These are phyloP conservation scores for Flaveria trinervia DNA, from an alignment of 129 eudicot species.

Conservation along the genomic window DNA sequence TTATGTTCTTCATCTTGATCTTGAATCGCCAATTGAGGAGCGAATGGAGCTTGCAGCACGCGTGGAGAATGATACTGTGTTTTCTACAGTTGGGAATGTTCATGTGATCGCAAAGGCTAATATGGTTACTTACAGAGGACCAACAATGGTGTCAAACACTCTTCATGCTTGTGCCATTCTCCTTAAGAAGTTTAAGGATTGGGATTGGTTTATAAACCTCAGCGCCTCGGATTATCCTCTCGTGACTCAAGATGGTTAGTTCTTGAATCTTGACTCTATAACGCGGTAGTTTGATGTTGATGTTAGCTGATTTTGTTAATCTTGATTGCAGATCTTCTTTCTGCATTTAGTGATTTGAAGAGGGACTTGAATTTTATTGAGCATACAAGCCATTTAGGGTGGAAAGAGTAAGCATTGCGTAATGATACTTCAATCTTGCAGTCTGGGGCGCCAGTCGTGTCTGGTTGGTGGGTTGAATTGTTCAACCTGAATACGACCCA, in stretches of 20 bases:
- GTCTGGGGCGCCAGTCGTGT: no score
- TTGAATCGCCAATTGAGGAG: constrained; percentile 71
- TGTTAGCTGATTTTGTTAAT: constrained; percentile 17
- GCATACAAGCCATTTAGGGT: constrained; percentile 72
- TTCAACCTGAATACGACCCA: not conserved
- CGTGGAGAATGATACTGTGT: constrained; percentile 59
- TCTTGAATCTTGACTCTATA: not conserved
- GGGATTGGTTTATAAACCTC: constrained; percentile 98
- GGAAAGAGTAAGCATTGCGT: constrained; percentile 71
- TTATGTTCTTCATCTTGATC: constrained; percentile 86
- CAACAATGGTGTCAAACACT: constrained; percentile 89
- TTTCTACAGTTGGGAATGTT: constrained; percentile 66
- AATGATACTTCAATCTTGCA: not conserved
- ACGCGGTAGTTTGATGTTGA: not conserved
- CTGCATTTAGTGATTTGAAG: constrained; percentile 59
- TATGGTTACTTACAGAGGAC: constrained; percentile 91
- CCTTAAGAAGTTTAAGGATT: constrained; percentile 56
- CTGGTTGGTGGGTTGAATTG: not conserved
- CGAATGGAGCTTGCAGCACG: constrained; percentile 73
- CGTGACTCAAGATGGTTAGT: constrained; percentile 92
- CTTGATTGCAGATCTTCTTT: constrained; percentile 67
- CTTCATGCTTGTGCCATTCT: constrained; percentile 96
- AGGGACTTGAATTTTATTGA: constrained; percentile 76
- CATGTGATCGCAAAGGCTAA: constrained; percentile 67
- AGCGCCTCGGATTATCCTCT: constrained; percentile 95